Conservation (phyloP, 1,284 basidiomycete species). For the Sporisorium exsertum region DNA sequence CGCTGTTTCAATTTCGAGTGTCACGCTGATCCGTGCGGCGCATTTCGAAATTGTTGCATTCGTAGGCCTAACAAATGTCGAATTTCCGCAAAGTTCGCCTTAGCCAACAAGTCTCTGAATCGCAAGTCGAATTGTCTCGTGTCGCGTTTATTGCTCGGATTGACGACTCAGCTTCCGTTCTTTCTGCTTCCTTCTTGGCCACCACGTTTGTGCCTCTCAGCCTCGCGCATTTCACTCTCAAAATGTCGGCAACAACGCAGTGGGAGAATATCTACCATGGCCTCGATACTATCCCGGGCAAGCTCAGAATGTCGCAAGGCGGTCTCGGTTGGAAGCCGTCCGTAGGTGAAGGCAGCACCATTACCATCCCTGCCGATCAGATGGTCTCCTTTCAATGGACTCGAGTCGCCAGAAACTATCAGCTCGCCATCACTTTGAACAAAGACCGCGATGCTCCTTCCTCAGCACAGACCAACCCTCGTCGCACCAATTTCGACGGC, state of each 20-base stretch:
- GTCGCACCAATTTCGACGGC: conserved; percentile 87
- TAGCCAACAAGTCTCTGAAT: background rate
- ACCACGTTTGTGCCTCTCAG: background rate
- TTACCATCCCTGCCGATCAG: conserved; percentile 63
- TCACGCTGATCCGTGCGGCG: conserved; percentile 34
- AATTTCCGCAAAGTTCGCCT: background rate
- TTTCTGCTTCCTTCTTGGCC: background rate
- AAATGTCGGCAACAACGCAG: conserved; percentile 72
- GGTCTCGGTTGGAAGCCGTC: conserved; percentile 66
- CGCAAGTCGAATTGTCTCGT: conserved; percentile 13
- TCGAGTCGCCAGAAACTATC: conserved; percentile 86
- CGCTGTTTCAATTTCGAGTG: background rate
- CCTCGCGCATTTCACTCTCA: background rate
- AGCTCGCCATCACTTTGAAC: conserved; percentile 84
- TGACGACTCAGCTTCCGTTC: conserved; percentile 6
- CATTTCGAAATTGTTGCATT: conserved; percentile 6
- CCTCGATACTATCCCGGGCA: conserved; percentile 80
- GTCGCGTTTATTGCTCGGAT: conserved; percentile 28
- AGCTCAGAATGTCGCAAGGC: conserved; percentile 70
- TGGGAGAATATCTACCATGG: conserved; percentile 86
- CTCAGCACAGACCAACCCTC: conserved; percentile 63
- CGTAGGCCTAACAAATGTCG: conserved; percentile 2
- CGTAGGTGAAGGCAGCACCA: conserved; percentile 49
- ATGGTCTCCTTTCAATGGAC: conserved; percentile 62
- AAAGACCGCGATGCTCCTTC: conserved; percentile 73